phyloP scores from a whole-genome alignment of 2,329 filamentous ascomycete species.

The Aspergillus fischeri region DNA sequence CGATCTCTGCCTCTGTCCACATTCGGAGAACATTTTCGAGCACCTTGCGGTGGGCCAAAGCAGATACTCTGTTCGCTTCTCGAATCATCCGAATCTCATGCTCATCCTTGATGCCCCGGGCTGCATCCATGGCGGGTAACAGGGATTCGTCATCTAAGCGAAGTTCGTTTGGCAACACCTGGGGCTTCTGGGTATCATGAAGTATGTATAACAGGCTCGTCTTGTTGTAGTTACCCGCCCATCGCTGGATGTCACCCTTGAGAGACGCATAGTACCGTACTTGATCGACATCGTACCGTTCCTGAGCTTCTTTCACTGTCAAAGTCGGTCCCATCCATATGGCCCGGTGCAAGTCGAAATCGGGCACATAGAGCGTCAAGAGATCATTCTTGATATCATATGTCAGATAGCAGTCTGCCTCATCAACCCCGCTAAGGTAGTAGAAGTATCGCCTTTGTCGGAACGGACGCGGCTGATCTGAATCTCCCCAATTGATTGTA shows the following conservation, averaged over 20 bases:
- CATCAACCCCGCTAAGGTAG: slow-evolving; percentile 54
- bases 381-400: slow-evolving; percentile 58
- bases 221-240: slow-evolving; percentile 24
- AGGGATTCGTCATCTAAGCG: slow-evolving; percentile 27
- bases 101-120: slow-evolving; percentile 67
- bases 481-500: slow-evolving; percentile 52
- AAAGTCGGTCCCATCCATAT: slow-evolving; percentile 43
- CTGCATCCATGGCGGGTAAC: slow-evolving; percentile 59
- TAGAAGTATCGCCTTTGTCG: slow-evolving; percentile 61
- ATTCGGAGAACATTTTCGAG: slow-evolving; percentile 59
- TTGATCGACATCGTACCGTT: slow-evolving; percentile 64
- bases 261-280: slow-evolving; percentile 57
- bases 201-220: slow-evolving; percentile 34
- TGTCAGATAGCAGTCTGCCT: slow-evolving; percentile 53
- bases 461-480: slow-evolving; percentile 54
- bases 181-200: slow-evolving; percentile 33
- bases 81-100: slow-evolving; percentile 70
- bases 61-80: slow-evolving; percentile 67
- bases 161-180: slow-evolving; percentile 14
- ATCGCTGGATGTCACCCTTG: slow-evolving; percentile 46
- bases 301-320: slow-evolving; percentile 53
- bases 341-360: slow-evolving; percentile 52
- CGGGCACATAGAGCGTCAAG: slow-evolving; percentile 70
- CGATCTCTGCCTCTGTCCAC: slow-evolving; percentile 75
- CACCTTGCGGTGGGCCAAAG: slow-evolving; percentile 62